Conservation (phyloP, 1,284 basidiomycete genomes). For the Neonothopanus nambi region DNA sequence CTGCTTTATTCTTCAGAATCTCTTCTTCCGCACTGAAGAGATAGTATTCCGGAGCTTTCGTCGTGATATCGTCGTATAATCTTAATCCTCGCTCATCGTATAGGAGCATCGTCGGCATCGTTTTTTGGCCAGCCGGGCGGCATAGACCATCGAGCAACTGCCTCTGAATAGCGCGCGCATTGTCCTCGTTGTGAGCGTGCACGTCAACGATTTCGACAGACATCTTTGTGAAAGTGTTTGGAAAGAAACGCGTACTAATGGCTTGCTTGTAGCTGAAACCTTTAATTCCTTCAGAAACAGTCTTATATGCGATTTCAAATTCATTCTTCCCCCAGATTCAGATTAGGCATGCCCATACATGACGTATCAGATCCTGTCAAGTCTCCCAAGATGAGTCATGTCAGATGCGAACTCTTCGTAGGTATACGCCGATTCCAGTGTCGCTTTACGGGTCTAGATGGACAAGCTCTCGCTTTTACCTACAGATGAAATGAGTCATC, state of each 20-base stretch:
- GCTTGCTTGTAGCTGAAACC: no score
- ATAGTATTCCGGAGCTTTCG: conserved; percentile 85
- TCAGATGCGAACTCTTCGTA: no score
- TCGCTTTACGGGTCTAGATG: no score
- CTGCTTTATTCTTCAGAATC: conserved; percentile 61
- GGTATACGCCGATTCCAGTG: no score
- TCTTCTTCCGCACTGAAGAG: conserved; percentile 79
- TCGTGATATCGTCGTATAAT: conserved; percentile 85
- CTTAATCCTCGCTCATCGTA: conserved; percentile 86
- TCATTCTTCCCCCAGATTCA: no score
- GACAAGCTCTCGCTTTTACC: no score
- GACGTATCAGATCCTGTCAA: neutral
- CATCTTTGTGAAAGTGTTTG: conserved; percentile 26
- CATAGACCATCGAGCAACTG: conserved; percentile 58
- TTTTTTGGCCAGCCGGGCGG: conserved; percentile 54
- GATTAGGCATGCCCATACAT: neutral
- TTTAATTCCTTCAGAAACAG: no score
- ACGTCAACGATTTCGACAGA: conserved; percentile 55
- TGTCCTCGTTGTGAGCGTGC: conserved; percentile 37
- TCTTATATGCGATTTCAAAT: no score
- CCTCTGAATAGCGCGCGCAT: conserved; percentile 39
- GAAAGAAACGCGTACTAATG: no score
- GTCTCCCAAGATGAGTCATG: neutral
- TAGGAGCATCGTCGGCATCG: conserved; percentile 82
- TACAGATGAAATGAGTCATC: no score